Percentiles rank a stretch among this genome's conserved stretches.
phyloP scores from a whole-genome alignment of 225 moss, liverwort and hornwort species.

The Anthoceros angustus region DNA sequence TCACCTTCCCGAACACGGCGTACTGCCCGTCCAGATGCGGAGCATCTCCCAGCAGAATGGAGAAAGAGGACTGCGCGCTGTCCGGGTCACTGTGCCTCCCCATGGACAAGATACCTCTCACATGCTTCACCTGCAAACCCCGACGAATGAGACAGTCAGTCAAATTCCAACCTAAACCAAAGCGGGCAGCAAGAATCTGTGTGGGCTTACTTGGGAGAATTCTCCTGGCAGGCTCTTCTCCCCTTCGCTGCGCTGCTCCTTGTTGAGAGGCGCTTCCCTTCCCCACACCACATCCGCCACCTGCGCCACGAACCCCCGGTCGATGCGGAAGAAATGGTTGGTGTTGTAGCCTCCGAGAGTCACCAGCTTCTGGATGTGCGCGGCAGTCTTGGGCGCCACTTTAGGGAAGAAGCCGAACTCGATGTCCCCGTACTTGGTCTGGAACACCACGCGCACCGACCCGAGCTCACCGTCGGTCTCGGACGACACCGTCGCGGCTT shows the following conservation, averaged over 20 bases:
- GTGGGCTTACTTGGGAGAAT: slow-evolving; percentile 25
- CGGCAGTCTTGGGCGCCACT: slow-evolving; percentile 78
- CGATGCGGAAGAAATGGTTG: slow-evolving; percentile 97
- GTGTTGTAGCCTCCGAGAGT: slow-evolving; percentile 78
- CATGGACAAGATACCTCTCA: slow-evolving; percentile 94
- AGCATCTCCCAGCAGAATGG: slow-evolving; percentile 75
- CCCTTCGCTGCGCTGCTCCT: slow-evolving; percentile 61
- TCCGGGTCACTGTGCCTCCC: slow-evolving; percentile 91
- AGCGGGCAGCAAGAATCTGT: too few species aligned
- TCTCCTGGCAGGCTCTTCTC: slow-evolving; percentile 74
- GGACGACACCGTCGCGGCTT: not conserved
- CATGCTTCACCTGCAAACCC: slow-evolving; percentile 52
- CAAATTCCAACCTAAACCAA: too few species aligned
- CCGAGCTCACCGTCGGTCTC: not conserved
- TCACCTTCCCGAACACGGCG: slow-evolving; percentile 90
- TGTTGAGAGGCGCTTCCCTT: slow-evolving; percentile 65
- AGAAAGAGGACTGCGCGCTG: slow-evolving; percentile 88
- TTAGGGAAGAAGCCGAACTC: slow-evolving; percentile 92
- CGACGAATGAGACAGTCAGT: too few species aligned
- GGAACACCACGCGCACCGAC: slow-evolving; percentile 11
- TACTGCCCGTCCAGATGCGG: slow-evolving; percentile 97
- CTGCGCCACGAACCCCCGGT: slow-evolving; percentile 93
- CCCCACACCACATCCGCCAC: slow-evolving; percentile 91
- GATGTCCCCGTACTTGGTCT: slow-evolving; percentile 88
- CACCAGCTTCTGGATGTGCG: slow-evolving; percentile 78